These are phyloP conservation scores for Rostrohypoxylon terebratum DNA, from an alignment of 495 filamentous ascomycete species.

Conservation along the genomic window DNA sequence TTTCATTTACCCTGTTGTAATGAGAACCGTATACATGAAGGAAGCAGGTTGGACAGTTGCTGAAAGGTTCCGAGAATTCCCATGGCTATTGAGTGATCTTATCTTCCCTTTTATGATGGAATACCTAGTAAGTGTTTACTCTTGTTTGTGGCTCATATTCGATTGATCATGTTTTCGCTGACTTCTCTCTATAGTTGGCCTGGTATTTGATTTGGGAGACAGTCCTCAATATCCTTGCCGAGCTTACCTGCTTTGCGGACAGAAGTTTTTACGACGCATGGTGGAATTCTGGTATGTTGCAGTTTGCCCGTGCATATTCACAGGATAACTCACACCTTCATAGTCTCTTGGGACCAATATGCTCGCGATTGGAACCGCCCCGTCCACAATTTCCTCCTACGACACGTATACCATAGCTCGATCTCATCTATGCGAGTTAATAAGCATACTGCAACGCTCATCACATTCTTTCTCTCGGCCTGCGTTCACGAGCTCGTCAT, in stretches of 20 bases:
- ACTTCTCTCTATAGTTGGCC: slow-evolving; percentile 47
- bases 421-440: slow-evolving; percentile 77
- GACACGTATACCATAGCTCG: slow-evolving; percentile 79
- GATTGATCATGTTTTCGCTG: not conserved
- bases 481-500: slow-evolving; percentile 80
- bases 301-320: not conserved
- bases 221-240: slow-evolving; percentile 78
- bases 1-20: slow-evolving; percentile 74
- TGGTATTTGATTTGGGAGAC: slow-evolving; percentile 88
- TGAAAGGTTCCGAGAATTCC: slow-evolving; percentile 72
- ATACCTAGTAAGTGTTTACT: slow-evolving; percentile 65
- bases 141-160: not conserved
- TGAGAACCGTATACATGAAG: slow-evolving; percentile 73
- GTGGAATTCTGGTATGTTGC: slow-evolving; percentile 65
- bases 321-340: slow-evolving; percentile 8
- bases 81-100: slow-evolving; percentile 75
- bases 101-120: slow-evolving; percentile 82
- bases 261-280: slow-evolving; percentile 81
- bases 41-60: slow-evolving; percentile 67
- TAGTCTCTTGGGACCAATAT: slow-evolving; percentile 72
- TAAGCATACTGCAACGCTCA: slow-evolving; percentile 74
- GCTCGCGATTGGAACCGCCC: slow-evolving; percentile 80
- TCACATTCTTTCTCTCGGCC: slow-evolving; percentile 77
- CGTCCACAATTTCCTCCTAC: slow-evolving; percentile 77
- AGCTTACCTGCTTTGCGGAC: slow-evolving; percentile 80